A percentile compares a stretch with the other conserved stretches of the same genome.
Evolutionary conservation across 768 basidiomycete species (phyloP).

Genomic region (Tubosaeta sp.): DNA sequence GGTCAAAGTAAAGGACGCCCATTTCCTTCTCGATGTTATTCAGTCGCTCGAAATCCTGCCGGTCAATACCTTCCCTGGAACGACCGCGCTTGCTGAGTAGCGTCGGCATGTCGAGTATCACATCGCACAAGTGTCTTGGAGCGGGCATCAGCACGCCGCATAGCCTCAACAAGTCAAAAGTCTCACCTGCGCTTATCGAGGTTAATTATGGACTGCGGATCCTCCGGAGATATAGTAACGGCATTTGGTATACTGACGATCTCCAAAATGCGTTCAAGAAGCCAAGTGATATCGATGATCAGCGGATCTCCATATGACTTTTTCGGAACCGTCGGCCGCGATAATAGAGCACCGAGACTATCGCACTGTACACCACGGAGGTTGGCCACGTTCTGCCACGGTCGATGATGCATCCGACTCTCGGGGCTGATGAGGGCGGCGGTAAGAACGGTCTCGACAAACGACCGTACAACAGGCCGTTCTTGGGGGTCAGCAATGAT

Average conservation of each 20-base stretch:
- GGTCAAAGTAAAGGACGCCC: conserved; percentile 56
- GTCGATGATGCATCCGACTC: conserved; percentile 71
- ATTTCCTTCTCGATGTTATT: conserved; percentile 74
- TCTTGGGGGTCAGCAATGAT: conserved; percentile 41
- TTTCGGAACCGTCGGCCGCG: conserved; percentile 44
- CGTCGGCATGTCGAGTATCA: conserved; percentile 53
- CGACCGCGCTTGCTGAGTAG: conserved; percentile 40
- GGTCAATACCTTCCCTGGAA: conserved; percentile 53
- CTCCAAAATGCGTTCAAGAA: conserved; percentile 78
- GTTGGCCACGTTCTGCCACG: conserved; percentile 73
- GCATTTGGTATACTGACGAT: conserved; percentile 72
- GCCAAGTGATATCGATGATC: conserved; percentile 77
- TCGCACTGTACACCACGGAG: conserved; percentile 60
- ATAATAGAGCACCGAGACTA: conserved; percentile 52
- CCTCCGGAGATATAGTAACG: conserved; percentile 49
- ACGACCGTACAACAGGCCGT: conserved; percentile 68
- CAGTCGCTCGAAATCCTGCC: conserved; percentile 70
- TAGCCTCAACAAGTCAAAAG: background rate
- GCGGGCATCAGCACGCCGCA: conserved; percentile 10
- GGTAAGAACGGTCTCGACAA: conserved; percentile 71
- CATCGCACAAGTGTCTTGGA: conserved; percentile 59
- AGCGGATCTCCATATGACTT: conserved; percentile 47
- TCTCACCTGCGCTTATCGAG: conserved; percentile 75
- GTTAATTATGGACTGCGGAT: conserved; percentile 62
- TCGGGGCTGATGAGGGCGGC: conserved; percentile 78